Conservation (phyloP, 495 filamentous ascomycete genomes). For the Mycothermus thermophilus region DNA sequence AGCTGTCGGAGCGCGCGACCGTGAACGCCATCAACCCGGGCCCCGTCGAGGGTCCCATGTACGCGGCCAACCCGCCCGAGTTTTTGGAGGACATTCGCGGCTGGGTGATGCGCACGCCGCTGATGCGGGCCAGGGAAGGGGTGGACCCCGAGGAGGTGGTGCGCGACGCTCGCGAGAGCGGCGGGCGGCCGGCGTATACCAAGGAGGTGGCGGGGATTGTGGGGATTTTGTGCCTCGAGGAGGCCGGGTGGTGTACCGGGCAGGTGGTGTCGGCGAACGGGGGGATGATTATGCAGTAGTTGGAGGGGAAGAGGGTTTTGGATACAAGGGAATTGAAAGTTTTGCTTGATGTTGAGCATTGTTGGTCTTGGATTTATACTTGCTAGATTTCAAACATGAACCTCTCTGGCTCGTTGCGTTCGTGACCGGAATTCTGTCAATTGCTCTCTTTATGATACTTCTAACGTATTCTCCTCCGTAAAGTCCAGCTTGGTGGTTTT, state of each 20-base stretch:
- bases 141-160: constrained; percentile 49
- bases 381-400: no score
- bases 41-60: constrained; percentile 69
- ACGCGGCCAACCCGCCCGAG: constrained; percentile 23
- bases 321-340: no score
- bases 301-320: neutral
- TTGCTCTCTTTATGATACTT: no score
- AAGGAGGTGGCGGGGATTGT: constrained; percentile 74
- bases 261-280: constrained; percentile 81
- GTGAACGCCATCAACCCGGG: constrained; percentile 87
- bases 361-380: no score
- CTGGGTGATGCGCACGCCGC: constrained; percentile 56
- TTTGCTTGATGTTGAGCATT: no score
- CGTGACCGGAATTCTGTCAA: no score
- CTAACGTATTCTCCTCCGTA: no score
- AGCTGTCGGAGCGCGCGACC: constrained; percentile 62
- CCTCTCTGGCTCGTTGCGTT: no score
- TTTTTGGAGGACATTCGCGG: constrained; percentile 30
- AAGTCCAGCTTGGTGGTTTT: no score
- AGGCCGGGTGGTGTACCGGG: constrained; percentile 70
- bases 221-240: constrained; percentile 64
- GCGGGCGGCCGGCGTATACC: constrained; percentile 59
- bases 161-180: constrained; percentile 39
- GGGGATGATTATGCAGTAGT: constrained; percentile 49
- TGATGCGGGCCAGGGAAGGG: constrained; percentile 38